Evolutionary conservation across 2,329 filamentous ascomycete species (phyloP).

Genomic region (Ceratocystis eucalypticola): DNA sequence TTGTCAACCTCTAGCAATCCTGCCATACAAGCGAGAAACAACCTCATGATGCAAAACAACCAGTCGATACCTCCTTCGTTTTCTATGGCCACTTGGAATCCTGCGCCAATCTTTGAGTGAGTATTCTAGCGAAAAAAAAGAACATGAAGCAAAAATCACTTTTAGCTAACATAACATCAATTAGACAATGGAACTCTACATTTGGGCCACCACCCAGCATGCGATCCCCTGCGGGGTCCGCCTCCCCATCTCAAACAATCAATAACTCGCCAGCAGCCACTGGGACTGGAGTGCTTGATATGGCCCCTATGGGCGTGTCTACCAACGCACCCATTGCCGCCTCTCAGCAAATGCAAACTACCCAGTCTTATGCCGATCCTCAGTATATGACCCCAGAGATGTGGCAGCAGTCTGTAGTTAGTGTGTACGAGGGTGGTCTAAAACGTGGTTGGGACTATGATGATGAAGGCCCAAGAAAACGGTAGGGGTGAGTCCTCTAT

Average conservation of each 20-base stretch:
- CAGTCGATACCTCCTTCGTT: constrained; percentile 43
- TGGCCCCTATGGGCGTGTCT: constrained; percentile 8
- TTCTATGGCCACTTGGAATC: constrained; percentile 54
- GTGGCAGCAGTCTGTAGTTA: constrained; percentile 61
- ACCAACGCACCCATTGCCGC: constrained; percentile 23
- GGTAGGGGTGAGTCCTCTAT: constrained; percentile 5
- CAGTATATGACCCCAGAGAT: constrained; percentile 55
- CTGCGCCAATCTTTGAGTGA: constrained; percentile 79
- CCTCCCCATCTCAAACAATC: constrained; percentile 31
- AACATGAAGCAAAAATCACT: neutral
- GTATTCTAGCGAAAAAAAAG: constrained; percentile 27
- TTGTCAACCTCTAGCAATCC: constrained; percentile 6
- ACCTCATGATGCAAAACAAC: constrained; percentile 27
- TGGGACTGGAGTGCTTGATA: constrained; percentile 1
- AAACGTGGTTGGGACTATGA: constrained; percentile 51
- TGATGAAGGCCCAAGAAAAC: constrained; percentile 24
- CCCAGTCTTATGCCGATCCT: constrained; percentile 35
- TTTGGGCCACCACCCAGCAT: constrained; percentile 44
- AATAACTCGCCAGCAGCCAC: constrained; percentile 21
- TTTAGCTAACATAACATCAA: neutral
- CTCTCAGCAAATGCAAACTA: constrained; percentile 29
- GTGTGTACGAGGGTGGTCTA: constrained; percentile 51
- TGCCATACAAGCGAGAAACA: constrained; percentile 23
- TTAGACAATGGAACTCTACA: constrained; percentile 85
- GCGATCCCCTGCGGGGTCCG: constrained; percentile 25